phyloP scores from a whole-genome alignment of 2,329 filamentous ascomycete genomes.

The Laburnicola sp. region DNA sequence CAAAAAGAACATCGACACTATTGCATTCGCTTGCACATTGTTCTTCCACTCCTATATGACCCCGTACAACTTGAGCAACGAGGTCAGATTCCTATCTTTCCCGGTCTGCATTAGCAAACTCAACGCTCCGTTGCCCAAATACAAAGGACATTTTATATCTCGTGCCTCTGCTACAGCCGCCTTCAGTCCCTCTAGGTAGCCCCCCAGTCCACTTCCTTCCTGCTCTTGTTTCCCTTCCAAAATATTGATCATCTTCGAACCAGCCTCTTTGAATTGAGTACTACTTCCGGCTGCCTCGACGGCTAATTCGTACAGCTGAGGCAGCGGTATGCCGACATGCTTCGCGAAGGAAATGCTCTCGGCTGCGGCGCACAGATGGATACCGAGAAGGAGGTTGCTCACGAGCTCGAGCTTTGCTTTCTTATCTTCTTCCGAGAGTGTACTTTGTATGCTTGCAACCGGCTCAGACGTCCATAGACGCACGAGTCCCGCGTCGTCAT shows the following conservation, averaged over 20 bases:
- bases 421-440: constrained; percentile 30
- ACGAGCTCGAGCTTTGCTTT: constrained; percentile 42
- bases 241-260: constrained; percentile 37
- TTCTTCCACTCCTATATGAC: not conserved
- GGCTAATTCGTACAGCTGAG: constrained; percentile 42
- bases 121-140: constrained; percentile 39
- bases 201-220: constrained; percentile 20
- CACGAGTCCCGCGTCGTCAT: constrained; percentile 61
- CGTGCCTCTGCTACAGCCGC: constrained; percentile 39
- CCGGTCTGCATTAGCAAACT: constrained; percentile 36
- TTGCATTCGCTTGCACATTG: not conserved
- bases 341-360: constrained; percentile 45
- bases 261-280: constrained; percentile 38
- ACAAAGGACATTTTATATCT: constrained; percentile 40
- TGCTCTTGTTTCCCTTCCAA: constrained; percentile 34
- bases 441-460: constrained; percentile 37
- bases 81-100: constrained; percentile 22
- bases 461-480: constrained; percentile 55
- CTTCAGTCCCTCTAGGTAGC: constrained; percentile 29
- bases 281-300: constrained; percentile 45
- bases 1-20: not conserved
- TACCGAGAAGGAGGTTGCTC: constrained; percentile 37
- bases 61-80: constrained; percentile 31
- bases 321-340: constrained; percentile 42
- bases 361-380: constrained; percentile 43